Evolutionary conservation across 805 yeast species (phyloP).

Genomic region (Starmerella vaccinii): DNA sequence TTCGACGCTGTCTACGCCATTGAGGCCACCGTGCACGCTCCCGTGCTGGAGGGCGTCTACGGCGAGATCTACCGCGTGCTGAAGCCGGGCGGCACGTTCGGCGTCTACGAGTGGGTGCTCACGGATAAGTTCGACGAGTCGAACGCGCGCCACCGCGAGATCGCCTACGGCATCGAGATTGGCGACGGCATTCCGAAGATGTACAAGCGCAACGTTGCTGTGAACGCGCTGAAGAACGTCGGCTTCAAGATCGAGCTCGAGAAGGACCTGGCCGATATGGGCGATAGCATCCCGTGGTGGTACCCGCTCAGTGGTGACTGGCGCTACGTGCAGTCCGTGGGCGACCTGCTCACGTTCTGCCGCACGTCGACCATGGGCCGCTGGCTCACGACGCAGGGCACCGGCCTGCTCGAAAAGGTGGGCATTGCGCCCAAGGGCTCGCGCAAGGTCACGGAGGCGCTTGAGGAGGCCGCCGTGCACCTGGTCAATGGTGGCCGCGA

Average conservation of each 20-base stretch:
- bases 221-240: constrained; percentile 68
- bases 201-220: constrained; percentile 79
- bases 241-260: constrained; percentile 75
- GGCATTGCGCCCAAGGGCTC: constrained; percentile 93
- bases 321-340: constrained; percentile 68
- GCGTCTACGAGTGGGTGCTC: constrained; percentile 99
- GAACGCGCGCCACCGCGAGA: constrained; percentile 81
- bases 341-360: constrained; percentile 71
- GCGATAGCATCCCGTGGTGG: constrained; percentile 91
- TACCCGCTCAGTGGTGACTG: constrained; percentile 93
- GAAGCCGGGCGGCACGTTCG: constrained; percentile 96
- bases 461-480: constrained; percentile 95
- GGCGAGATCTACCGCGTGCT: constrained; percentile 86
- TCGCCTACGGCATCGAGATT: constrained; percentile 92
- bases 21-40: constrained; percentile 98
- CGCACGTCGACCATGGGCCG: constrained; percentile 87
- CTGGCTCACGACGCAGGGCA: constrained; percentile 66
- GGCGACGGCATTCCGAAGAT: constrained; percentile 99
- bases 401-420: constrained; percentile 69
- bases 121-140: constrained; percentile 83
- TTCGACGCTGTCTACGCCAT: constrained; percentile 97
- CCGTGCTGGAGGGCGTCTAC: constrained; percentile 90
- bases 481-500: constrained; percentile 86
- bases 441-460: constrained; percentile 76
- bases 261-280: constrained; percentile 71